Base-by-base conservation (phyloP, 257 asterid genomes). In the Lycium ferocissimum region DNA sequence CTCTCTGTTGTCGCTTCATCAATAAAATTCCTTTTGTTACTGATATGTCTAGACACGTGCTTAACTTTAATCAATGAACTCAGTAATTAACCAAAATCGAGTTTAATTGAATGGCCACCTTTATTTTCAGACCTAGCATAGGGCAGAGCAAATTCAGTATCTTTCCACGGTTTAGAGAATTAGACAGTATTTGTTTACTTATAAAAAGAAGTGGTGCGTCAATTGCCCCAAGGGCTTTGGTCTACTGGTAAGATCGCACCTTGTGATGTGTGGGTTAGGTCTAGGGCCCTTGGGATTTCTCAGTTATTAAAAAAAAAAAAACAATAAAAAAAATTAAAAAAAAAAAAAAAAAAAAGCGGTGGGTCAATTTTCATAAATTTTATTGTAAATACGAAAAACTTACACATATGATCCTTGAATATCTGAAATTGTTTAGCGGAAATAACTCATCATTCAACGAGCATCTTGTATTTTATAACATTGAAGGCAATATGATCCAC, bases 111-210 rank as follows among this genome's bases (percentile, higher is more conserved):
- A 59, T 9, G 37, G 49, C 73, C 72, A 70, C 49, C 33, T 70
- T 43, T 83, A 38, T 62, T 49, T 75, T 53, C 43, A 20, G 20
- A 20, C 43, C 61, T 20, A 47, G 81, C 20, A 75, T 49, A 75
- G 43, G 61, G 81, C 49, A 75, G 61, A 49, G 61, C 35, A 26
- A 47, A 75, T 20, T 75, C 2, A 71, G 79, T 75, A 49, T 81
- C 61, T 22, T 49, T 61, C 11, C 7, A 3, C 18, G 7, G 20
- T n/a, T 45, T n/a, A 15, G 76, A 37, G 26, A 69, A 38, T 17
- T 75, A 75, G 59, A 6, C 43, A 12, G 62, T 40, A 22, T 20
- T 75, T 8, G 10, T 49, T 70, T 3, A 70, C 12, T 47, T 20
- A 3, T 40, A 22, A 13, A 37, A 75, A 8, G 45, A 14, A 75